Conservation (phyloP, 768 basidiomycete species). For the Psilocybe subaeruginosa region DNA sequence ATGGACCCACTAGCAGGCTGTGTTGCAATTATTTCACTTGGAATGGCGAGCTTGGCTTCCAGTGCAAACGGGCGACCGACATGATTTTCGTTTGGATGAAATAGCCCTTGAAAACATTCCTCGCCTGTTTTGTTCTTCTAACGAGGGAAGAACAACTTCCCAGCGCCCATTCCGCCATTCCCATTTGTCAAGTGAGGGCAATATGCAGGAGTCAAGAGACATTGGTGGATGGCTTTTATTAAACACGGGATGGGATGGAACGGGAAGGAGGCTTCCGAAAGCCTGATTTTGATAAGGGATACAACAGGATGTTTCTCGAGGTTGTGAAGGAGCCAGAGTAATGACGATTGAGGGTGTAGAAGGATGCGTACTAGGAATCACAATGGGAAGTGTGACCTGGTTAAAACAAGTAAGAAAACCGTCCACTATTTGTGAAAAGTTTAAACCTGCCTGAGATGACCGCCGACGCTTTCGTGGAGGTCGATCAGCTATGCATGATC, state of each 20-base stretch:
- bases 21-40: neutral
- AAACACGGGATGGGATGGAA: slow-evolving; percentile 49
- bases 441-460: slow-evolving; percentile 10
- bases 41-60: neutral
- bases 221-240: slow-evolving; percentile 53
- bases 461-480: slow-evolving; percentile 25
- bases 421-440: neutral
- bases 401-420: neutral
- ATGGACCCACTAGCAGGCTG: neutral
- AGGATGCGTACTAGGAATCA: slow-evolving; percentile 35
- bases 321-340: slow-evolving; percentile 45
- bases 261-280: slow-evolving; percentile 52
- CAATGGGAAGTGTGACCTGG: slow-evolving; percentile 19
- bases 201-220: slow-evolving; percentile 19
- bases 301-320: slow-evolving; percentile 43
- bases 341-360: slow-evolving; percentile 54
- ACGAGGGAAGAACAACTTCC: slow-evolving; percentile 48
- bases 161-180: slow-evolving; percentile 56
- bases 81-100: slow-evolving; percentile 3
- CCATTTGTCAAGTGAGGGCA: slow-evolving; percentile 43
- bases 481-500: neutral
- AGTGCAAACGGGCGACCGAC: neutral
- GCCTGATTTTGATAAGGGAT: slow-evolving; percentile 59
- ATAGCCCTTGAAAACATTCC: slow-evolving; percentile 43
- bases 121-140: slow-evolving; percentile 46